Conservation (phyloP, 129 eudicot genomes). For the Rutidosis leptorrhynchoides region DNA sequence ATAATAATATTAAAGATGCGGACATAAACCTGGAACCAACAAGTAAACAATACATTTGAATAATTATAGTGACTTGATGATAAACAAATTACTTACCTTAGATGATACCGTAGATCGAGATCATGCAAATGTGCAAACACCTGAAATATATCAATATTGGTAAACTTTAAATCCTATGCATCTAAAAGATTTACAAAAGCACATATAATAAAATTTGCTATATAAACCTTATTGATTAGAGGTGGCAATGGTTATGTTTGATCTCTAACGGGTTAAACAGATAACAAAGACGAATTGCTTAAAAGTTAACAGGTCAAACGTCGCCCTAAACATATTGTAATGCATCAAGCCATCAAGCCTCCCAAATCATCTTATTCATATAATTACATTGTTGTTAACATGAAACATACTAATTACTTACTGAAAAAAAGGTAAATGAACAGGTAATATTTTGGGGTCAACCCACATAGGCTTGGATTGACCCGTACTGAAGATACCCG, state of each 20-base stretch:
- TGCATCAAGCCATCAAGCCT: neutral
- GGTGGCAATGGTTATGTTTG: slow-evolving; percentile 2
- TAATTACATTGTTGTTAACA: neutral
- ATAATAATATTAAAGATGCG: neutral
- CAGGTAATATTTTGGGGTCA: neutral
- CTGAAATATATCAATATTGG: slow-evolving; percentile 38
- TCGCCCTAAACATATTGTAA: neutral
- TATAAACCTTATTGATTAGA: neutral
- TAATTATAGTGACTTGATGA: neutral
- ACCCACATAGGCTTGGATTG: neutral
- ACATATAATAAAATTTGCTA: neutral
- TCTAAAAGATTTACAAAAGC: neutral
- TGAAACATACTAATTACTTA: neutral
- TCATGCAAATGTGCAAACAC: slow-evolving; percentile 92
- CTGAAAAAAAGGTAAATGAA: neutral
- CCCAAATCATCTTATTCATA: neutral
- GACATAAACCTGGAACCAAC: slow-evolving; percentile 4
- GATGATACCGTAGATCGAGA: slow-evolving; percentile 86
- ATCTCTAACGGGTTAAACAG: neutral
- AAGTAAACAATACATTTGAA: neutral
- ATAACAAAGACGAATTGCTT: neutral
- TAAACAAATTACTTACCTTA: slow-evolving; percentile 48
- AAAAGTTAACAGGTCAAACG: neutral
- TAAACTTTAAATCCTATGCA: slow-evolving; percentile 4
- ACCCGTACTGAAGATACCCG: neutral